Evolutionary conservation across 352 stramenopile species (phyloP), one percentile per base, ranked within the genome.

Genomic region (Phytophthora ramorum): DNA sequence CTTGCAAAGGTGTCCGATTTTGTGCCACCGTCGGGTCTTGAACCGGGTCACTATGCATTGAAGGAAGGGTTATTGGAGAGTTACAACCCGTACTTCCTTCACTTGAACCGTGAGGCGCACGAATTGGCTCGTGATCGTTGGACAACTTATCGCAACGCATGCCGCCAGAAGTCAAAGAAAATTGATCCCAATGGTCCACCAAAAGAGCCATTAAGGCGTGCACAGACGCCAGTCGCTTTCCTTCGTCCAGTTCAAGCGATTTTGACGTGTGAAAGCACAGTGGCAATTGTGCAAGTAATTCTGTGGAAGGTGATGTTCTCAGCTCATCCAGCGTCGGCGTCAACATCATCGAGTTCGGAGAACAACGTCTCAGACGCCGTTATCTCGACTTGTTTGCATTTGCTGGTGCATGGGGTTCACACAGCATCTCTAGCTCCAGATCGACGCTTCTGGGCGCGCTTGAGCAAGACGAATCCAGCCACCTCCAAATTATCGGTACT

Each of bases 61-160:
- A 92, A 95, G 32, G 71, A 88, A 6, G 82, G 80, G 1, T 56
- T 89, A 24, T 68, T 96, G 12, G 84, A 91, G n/a, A 69, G 73
- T 26, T 96, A 95, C 71, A 95, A 96, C 44, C 89, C 89, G 13
- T 96, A 96, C 35, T 95, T 92, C 55, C 56, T 95, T 58, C 89
- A 96, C 49, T 56, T 96, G 12, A 96, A 93, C 43, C 83, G 89
- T 19, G 89, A 96, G 71, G 66, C 83, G 9, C 89, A 96, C 49
- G 89, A 96, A 45, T 55, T 89, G 30, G 89, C 89, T 3, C 87
- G 89, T 28, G 89, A 95, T 76, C 85, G 82, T 46, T 96, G 87
- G 83, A 92, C 87, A 7, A 91, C 64, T 13, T 86, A 89, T 58
- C 80, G 87, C 30, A 94, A 93, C 32, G 34, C 61, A 26, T 66